These are phyloP conservation scores for Lanmaoa pseudosensibilis DNA, from an alignment of 768 basidiomycete genomes.

Conservation along the genomic window DNA sequence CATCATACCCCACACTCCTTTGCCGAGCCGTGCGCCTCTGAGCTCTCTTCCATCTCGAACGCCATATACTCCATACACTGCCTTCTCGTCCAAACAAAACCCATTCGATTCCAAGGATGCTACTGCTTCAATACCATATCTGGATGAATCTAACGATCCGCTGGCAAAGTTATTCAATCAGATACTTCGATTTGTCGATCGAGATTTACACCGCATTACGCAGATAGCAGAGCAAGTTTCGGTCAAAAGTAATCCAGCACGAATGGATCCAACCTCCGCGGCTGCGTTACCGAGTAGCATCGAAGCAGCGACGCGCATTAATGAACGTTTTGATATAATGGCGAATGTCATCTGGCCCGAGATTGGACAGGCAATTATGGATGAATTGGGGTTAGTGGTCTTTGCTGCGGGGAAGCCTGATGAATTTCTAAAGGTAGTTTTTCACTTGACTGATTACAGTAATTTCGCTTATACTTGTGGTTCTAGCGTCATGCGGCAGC, in stretches of 20 bases:
- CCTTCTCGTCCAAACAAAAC: slow-evolving; percentile 43
- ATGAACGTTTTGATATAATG: slow-evolving; percentile 74
- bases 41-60: slow-evolving; percentile 50
- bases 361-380: slow-evolving; percentile 74
- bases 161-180: slow-evolving; percentile 80
- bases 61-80: slow-evolving; percentile 54
- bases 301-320: slow-evolving; percentile 7
- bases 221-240: slow-evolving; percentile 70
- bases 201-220: slow-evolving; percentile 74
- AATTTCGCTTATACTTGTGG: slow-evolving; percentile 1
- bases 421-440: slow-evolving; percentile 79
- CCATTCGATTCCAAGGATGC: slow-evolving; percentile 35
- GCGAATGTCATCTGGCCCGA: slow-evolving; percentile 89
- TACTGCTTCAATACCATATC: slow-evolving; percentile 45
- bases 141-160: slow-evolving; percentile 66
- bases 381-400: slow-evolving; percentile 76
- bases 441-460: neutral
- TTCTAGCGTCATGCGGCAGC: slow-evolving; percentile 81
- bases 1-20: slow-evolving; percentile 74
- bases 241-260: slow-evolving; percentile 43
- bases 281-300: neutral
- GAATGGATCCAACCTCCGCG: slow-evolving; percentile 8
- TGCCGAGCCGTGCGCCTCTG: slow-evolving; percentile 29
- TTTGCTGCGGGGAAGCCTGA: slow-evolving; percentile 93
- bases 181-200: slow-evolving; percentile 76